Percentiles rank a stretch among this genome's conserved stretches.
phyloP scores from a whole-genome alignment of 352 stramenopile genomes.

The Phytophthora podocarpi region DNA sequence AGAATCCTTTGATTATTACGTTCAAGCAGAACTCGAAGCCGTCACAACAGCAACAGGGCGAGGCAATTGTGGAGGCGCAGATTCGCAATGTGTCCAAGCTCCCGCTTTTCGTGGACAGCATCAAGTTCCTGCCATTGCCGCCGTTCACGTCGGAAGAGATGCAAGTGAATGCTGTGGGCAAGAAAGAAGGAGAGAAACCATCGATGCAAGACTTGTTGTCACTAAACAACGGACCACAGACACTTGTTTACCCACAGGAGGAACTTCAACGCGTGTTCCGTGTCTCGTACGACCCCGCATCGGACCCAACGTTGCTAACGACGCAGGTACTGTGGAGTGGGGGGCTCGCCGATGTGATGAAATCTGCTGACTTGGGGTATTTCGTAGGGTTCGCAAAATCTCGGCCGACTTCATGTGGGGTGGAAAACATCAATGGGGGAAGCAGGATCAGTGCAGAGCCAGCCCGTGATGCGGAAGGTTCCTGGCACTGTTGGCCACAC shows the following conservation, averaged over 20 bases:
- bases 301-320: conserved; percentile 37
- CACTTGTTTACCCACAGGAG: conserved; percentile 78
- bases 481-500: conserved; percentile 5
- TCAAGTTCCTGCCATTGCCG: conserved; percentile 68
- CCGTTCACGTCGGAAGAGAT: conserved; percentile 65
- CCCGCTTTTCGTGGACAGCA: conserved; percentile 80
- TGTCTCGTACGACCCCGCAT: conserved; percentile 45
- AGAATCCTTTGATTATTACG: conserved; percentile 88
- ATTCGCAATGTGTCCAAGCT: conserved; percentile 87
- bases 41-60: conserved; percentile 37
- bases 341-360: too few species aligned
- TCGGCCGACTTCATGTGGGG: conserved; percentile 77
- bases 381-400: conserved; percentile 58
- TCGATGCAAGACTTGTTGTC: conserved; percentile 42
- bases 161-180: conserved; percentile 3
- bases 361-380: not conserved
- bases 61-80: conserved; percentile 77
- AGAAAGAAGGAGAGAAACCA: conserved; percentile 5
- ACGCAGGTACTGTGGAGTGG: conserved; percentile 37
- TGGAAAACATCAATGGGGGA: conserved; percentile 87
- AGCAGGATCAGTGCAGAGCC: conserved; percentile 80
- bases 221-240: conserved; percentile 38
- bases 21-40: conserved; percentile 67
- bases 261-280: conserved; percentile 82
- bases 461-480: conserved; percentile 73